phyloP scores from a whole-genome alignment of 108 stramenopile genomes.

The Nitzschia sp. region DNA sequence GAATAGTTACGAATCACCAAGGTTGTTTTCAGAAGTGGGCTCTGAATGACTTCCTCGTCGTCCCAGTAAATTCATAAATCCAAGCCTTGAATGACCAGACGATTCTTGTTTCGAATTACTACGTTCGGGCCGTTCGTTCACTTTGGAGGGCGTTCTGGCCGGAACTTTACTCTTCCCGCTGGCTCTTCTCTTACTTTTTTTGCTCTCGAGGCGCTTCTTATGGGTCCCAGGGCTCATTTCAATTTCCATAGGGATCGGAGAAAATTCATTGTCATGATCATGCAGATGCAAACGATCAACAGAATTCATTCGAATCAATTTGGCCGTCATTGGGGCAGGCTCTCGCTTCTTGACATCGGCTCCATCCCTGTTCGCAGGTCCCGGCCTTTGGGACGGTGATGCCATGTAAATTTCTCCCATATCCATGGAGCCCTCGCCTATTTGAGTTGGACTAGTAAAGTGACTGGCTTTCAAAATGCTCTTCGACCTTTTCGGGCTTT shows the following conservation, averaged over 20 bases:
- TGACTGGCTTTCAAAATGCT: constrained; percentile 2
- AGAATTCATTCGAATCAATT: constrained; percentile 4
- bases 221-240: not conserved
- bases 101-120: not conserved
- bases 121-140: not conserved
- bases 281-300: not conserved
- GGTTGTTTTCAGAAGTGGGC: too few species aligned
- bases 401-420: not conserved
- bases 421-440: constrained; percentile 2
- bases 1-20: too few species aligned
- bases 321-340: constrained; percentile 8
- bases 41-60: too few species aligned
- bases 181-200: not conserved
- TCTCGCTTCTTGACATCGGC: not conserved
- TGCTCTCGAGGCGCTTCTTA: not conserved
- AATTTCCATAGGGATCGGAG: not conserved
- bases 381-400: not conserved
- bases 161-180: not conserved
- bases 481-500: not conserved
- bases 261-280: too few species aligned
- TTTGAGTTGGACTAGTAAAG: not conserved
- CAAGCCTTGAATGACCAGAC: too few species aligned
- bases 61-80: too few species aligned
- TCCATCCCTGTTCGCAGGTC: not conserved
- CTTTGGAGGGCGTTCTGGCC: not conserved